A percentile compares a stretch with the other conserved stretches of the same genome.
Conservation (phyloP, 164 flowering plant genomes). For the Hamamelis virginiana region DNA sequence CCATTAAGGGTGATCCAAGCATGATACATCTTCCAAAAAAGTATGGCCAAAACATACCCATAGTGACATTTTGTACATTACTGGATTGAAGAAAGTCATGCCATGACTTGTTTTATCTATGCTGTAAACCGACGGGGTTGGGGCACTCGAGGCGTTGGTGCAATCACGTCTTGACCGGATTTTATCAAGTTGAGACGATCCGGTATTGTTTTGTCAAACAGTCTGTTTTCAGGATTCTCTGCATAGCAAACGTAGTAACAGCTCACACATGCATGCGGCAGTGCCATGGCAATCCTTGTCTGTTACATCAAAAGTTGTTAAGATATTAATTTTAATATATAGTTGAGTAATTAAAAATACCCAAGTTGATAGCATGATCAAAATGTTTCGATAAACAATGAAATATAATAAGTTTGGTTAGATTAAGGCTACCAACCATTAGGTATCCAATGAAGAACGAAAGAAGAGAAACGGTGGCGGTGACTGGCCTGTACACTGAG, state of each 20-base stretch:
- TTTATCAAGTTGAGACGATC: conserved; percentile 40
- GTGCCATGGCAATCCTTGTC: conserved; percentile 93
- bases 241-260: conserved; percentile 90
- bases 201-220: conserved; percentile 64
- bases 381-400: neutral
- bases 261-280: conserved; percentile 93
- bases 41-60: neutral
- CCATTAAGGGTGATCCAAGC: neutral
- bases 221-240: conserved; percentile 59
- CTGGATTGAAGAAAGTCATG: neutral
- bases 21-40: neutral
- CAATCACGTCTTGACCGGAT: conserved; percentile 46
- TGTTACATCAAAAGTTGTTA: conserved; percentile 23
- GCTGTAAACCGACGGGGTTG: conserved; percentile 36
- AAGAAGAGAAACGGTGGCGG: conserved; percentile 69
- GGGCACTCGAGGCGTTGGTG: conserved; percentile 70
- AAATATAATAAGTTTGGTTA: conserved; percentile 8
- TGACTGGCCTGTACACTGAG: conserved; percentile 50
- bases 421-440: conserved; percentile 47
- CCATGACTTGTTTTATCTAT: conserved; percentile 1
- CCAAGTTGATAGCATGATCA: conserved; percentile 2
- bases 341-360: neutral
- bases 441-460: conserved; percentile 88
- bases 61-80: neutral
- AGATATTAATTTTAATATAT: neutral